phyloP scores from a whole-genome alignment of 2,329 filamentous ascomycete genomes.

The Fusarium anguioides region DNA sequence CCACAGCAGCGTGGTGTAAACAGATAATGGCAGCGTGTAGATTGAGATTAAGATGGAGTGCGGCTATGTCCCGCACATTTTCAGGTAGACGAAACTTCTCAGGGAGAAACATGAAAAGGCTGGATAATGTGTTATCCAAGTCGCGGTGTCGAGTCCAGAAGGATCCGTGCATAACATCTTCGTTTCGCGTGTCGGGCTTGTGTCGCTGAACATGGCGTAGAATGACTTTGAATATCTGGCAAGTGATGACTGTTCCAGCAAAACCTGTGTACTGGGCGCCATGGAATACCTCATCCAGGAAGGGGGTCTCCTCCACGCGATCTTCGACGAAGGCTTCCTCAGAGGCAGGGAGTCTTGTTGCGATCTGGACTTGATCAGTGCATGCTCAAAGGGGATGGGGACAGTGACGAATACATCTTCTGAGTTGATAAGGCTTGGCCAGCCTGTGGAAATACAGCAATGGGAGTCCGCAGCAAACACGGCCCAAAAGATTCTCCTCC shows the following conservation, averaged over 20 bases:
- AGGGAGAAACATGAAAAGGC: slow-evolving; percentile 82
- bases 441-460: slow-evolving; percentile 88
- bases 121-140: slow-evolving; percentile 83
- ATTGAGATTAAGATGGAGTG: slow-evolving; percentile 87
- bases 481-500: slow-evolving; percentile 87
- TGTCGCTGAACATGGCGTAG: slow-evolving; percentile 82
- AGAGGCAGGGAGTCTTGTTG: slow-evolving; percentile 81
- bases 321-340: slow-evolving; percentile 81
- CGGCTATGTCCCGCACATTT: slow-evolving; percentile 74
- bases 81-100: slow-evolving; percentile 77
- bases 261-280: slow-evolving; percentile 75
- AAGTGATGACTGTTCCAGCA: slow-evolving; percentile 77
- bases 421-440: slow-evolving; percentile 84
- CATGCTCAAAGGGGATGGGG: not conserved
- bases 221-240: slow-evolving; percentile 83
- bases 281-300: slow-evolving; percentile 72
- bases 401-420: slow-evolving; percentile 63
- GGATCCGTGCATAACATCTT: slow-evolving; percentile 77
- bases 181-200: slow-evolving; percentile 74
- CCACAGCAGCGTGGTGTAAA: slow-evolving; percentile 87
- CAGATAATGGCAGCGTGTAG: slow-evolving; percentile 90
- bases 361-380: slow-evolving; percentile 59
- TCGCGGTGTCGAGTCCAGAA: slow-evolving; percentile 90
- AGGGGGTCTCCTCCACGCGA: slow-evolving; percentile 69
- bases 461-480: slow-evolving; percentile 86